Conservation (phyloP, 495 filamentous ascomycete genomes). For the Cudoniella acicularis region DNA sequence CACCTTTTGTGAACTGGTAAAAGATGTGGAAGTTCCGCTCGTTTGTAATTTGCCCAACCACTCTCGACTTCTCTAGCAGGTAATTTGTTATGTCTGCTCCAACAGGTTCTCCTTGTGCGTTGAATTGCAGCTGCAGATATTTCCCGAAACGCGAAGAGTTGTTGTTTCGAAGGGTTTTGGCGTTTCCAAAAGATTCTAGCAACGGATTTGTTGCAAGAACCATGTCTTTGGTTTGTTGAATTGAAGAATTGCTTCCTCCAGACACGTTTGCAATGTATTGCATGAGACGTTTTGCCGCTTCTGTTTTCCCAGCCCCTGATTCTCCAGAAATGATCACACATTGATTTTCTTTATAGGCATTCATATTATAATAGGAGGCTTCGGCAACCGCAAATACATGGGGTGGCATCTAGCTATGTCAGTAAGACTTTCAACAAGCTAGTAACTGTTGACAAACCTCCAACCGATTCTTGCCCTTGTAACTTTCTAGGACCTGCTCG, state of each 20-base stretch:
- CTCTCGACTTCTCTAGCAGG: slow-evolving; percentile 89
- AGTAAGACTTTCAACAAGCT: neutral
- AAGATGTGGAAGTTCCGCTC: slow-evolving; percentile 99
- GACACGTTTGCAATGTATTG: slow-evolving; percentile 99
- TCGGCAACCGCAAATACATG: slow-evolving; percentile 99
- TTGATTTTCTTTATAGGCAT: slow-evolving; percentile 97
- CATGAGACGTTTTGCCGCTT: slow-evolving; percentile 98
- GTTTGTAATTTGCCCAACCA: slow-evolving; percentile 91
- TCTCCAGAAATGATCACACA: slow-evolving; percentile 99
- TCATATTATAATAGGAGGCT: slow-evolving; percentile 98
- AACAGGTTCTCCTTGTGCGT: slow-evolving; percentile 84
- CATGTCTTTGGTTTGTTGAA: slow-evolving; percentile 98
- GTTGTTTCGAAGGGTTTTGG: slow-evolving; percentile 96
- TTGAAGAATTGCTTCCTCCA: slow-evolving; percentile 82
- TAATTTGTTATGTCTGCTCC: slow-evolving; percentile 99
- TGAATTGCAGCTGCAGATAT: slow-evolving; percentile 97
- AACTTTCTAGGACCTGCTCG: slow-evolving; percentile 83
- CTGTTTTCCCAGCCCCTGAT: slow-evolving; percentile 98
- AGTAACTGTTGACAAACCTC: slow-evolving; percentile 48
- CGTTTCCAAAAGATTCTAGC: slow-evolving; percentile 96
- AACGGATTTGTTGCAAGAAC: slow-evolving; percentile 96
- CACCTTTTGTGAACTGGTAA: slow-evolving; percentile 97
- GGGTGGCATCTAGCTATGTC: slow-evolving; percentile 58
- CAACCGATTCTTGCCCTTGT: slow-evolving; percentile 93
- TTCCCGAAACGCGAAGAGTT: slow-evolving; percentile 99